Base-by-base conservation (phyloP, 768 basidiomycete genomes). In the Mycena vitilis region DNA sequence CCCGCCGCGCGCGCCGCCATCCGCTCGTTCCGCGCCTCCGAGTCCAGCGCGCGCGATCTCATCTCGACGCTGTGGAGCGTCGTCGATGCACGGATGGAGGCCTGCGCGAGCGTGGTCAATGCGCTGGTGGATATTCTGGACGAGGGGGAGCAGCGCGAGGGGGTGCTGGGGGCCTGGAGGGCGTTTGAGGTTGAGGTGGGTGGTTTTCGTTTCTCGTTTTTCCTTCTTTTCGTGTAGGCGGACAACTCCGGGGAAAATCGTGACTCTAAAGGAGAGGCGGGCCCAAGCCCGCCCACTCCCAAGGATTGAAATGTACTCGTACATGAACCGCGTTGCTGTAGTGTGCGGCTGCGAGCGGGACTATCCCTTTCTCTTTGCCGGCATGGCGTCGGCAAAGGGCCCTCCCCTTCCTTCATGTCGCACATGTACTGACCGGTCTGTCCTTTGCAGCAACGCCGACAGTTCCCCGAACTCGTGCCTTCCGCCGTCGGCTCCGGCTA, bases 41-140 rank as follows among this genome's bases (percentile, higher is more conserved):
- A 99, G 76, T 88, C 89, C 11, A 88, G 87, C 47, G 93, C 95
- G 3, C 85, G 89, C 5, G 97, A 97, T 78, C 84, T 98, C 69
- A 91, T 98, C 58, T 90, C 91, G 47, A 96, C 94, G 0, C 83
- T 96, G n/a, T 97, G 91, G 90, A 93, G 90, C 75, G 85, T 92
- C 42, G 79, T 93, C 13, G 89, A 91, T 63, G 78, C 83, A 18
- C 81, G 89, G 68, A 75, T 88, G 37, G 91, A 93, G 53, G 81
- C 84, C 23, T 89, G 89, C 0, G 85, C 85, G 0, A 84, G 87
- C 61, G 81, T 89, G 48, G 81, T 90, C 51, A 92, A 90, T 66
- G 82, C 86, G 2, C 82, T 94, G 40, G 88, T 95, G 6, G 95
- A 95, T 71, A 78, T 95, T 7, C 75, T 97, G 10, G 93, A 94